phyloP scores from a whole-genome alignment of 2,329 filamentous ascomycete species.

The Stagonosporopsis rhizophila region DNA sequence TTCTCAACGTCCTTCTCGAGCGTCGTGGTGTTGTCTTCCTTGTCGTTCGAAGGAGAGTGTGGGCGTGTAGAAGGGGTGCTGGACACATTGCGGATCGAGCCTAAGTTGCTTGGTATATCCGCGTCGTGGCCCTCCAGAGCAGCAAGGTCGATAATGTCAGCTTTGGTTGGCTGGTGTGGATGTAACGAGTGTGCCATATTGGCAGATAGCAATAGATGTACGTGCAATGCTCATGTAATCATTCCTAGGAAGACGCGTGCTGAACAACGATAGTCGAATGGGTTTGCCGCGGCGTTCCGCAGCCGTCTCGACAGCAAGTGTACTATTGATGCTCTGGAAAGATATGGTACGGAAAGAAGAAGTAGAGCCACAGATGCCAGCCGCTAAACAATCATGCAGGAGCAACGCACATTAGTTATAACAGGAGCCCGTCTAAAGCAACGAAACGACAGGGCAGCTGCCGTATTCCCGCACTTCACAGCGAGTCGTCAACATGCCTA shows the following conservation, averaged over 20 bases:
- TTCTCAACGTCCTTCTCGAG: constrained; percentile 43
- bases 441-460: neutral
- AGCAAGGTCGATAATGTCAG: constrained; percentile 47
- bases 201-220: neutral
- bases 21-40: constrained; percentile 8
- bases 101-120: constrained; percentile 47
- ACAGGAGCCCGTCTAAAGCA: neutral
- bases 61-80: constrained; percentile 19
- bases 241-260: neutral
- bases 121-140: constrained; percentile 50
- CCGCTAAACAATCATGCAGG: constrained; percentile 1
- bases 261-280: neutral
- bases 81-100: constrained; percentile 33
- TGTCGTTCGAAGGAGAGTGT: constrained; percentile 19
- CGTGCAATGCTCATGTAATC: neutral
- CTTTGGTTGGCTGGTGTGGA: constrained; percentile 32
- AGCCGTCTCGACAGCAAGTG: no score
- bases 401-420: constrained; percentile 8
- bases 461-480: constrained; percentile 2
- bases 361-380: neutral
- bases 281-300: neutral
- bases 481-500: neutral
- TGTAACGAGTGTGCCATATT: constrained; percentile 5
- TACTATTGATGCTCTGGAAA: neutral
- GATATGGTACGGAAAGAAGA: neutral